These are phyloP conservation scores for Kitagawia praeruptora DNA, from an alignment of 129 eudicot species.

Conservation along the genomic window DNA sequence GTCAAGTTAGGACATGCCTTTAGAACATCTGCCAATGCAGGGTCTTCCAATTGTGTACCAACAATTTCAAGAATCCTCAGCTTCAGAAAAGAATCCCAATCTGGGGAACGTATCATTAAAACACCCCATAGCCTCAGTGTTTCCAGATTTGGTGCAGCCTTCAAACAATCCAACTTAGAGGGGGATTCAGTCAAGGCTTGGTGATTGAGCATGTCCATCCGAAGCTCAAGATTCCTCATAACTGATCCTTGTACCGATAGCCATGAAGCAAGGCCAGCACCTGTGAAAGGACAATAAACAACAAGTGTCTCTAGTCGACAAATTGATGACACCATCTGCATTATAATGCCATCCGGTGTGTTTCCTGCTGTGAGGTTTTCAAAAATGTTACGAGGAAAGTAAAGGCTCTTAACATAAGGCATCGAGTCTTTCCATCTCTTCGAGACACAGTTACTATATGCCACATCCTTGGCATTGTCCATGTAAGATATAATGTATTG, in stretches of 20 bases:
- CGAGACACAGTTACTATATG: conserved; percentile 67
- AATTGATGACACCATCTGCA: conserved; percentile 42
- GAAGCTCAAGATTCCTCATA: conserved; percentile 64
- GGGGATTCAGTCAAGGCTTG: conserved; percentile 22
- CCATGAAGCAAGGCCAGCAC: conserved; percentile 65
- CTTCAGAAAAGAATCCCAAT: conserved; percentile 62
- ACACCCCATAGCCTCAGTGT: conserved; percentile 80
- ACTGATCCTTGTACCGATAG: conserved; percentile 33
- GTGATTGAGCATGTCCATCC: conserved; percentile 58
- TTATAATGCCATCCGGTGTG: conserved; percentile 52
- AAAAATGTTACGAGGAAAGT: conserved; percentile 66
- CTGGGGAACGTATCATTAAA: conserved; percentile 49
- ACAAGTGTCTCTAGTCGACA: conserved; percentile 57
- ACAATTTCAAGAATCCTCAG: conserved; percentile 75
- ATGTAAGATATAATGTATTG: conserved; percentile 56
- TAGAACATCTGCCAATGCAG: conserved; percentile 55
- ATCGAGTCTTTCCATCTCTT: conserved; percentile 74
- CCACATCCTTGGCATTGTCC: conserved; percentile 72
- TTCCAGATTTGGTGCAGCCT: conserved; percentile 56
- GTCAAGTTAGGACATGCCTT: conserved; percentile 66
- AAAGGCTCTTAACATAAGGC: conserved; percentile 57
- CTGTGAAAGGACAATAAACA: conserved; percentile 81
- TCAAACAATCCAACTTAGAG: conserved; percentile 62
- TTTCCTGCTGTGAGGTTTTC: conserved; percentile 40
- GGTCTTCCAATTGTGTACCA: conserved; percentile 66